Base-by-base conservation (phyloP, 257 asterid species). In the Plantago elongata region DNA sequence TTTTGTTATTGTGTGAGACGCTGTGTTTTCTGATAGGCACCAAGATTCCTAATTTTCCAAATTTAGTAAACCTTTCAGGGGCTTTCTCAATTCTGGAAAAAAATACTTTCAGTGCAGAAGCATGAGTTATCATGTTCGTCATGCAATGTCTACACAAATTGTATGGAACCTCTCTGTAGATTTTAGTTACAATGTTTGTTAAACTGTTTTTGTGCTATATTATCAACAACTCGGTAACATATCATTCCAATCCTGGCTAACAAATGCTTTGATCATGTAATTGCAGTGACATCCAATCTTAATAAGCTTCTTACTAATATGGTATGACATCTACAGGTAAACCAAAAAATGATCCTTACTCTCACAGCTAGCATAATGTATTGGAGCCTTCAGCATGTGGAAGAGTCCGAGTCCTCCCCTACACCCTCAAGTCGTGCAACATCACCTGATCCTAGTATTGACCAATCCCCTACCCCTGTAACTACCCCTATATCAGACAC, bases 341-440 rank as follows among this genome's bases (percentile, higher is more conserved):
- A 89, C 81, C 97, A 92, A 75, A 92, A 89, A 85, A 92, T 92
- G 98, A 89, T 92, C 67, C 93, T 92, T 18, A 86, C 96, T 48
- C 89, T 92, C 15, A 87, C 94, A 1, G 97, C 99, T 59, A 89
- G 97, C 78, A 82, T 89, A 11, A 89, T 92, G 96, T 89, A 81
- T 46, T 89, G 99, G 96, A 89, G 97, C 84, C 95, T 89, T 74
- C 95, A 86, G 77, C 95, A 88, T 12, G 83, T 49, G 17, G 95
- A 86, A 1, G 93, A 84, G 45, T 75, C 86, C 0, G 93, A 88
- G 47, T 81, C 93, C 11, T 83, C 96, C 18, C 81, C 91, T 45
- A 72, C 83, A 46, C 57, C 80, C 45, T 34, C 63, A 27, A 77
- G 83, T 60, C 78, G 81, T 55, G 85, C 72, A 54, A 60, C 60